phyloP scores from a whole-genome alignment of 805 yeast genomes.

The Saturnispora quitensis region DNA sequence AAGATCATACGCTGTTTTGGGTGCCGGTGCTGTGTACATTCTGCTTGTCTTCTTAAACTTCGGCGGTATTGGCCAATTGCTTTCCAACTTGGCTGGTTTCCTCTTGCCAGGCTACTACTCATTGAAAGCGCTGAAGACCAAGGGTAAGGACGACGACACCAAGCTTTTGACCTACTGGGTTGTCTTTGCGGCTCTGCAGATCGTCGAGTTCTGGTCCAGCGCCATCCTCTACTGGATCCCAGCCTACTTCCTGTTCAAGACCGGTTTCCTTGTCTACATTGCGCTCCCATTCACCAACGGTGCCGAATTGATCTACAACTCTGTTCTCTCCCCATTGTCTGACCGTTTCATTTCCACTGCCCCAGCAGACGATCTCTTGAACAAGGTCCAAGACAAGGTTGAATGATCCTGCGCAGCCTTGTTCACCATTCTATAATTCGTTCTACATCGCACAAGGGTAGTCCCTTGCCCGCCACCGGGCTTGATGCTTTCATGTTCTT shows the following conservation, averaged over 20 bases:
- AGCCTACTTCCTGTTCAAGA: slow-evolving; percentile 91
- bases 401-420: slow-evolving; percentile 16
- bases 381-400: slow-evolving; percentile 40
- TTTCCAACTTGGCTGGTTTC: slow-evolving; percentile 88
- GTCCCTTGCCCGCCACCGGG: neutral
- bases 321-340: slow-evolving; percentile 59
- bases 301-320: slow-evolving; percentile 60
- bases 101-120: slow-evolving; percentile 87
- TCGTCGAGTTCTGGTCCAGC: slow-evolving; percentile 91
- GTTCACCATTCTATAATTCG: neutral
- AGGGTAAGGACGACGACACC: slow-evolving; percentile 66
- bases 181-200: slow-evolving; percentile 86
- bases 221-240: slow-evolving; percentile 94
- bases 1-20: slow-evolving; percentile 76
- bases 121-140: slow-evolving; percentile 70
- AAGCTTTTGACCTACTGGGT: slow-evolving; percentile 95
- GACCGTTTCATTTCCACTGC: slow-evolving; percentile 30
- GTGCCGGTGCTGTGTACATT: slow-evolving; percentile 55
- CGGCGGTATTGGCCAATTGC: slow-evolving; percentile 91
- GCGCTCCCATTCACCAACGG: slow-evolving; percentile 87
- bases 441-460: neutral
- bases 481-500: neutral
- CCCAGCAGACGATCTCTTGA: slow-evolving; percentile 31
- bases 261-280: slow-evolving; percentile 76
- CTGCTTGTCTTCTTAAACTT: slow-evolving; percentile 76